Percentiles rank a stretch among this genome's conserved stretches.
phyloP scores from a whole-genome alignment of 768 basidiomycete species.

The Mycena epipterygia region DNA sequence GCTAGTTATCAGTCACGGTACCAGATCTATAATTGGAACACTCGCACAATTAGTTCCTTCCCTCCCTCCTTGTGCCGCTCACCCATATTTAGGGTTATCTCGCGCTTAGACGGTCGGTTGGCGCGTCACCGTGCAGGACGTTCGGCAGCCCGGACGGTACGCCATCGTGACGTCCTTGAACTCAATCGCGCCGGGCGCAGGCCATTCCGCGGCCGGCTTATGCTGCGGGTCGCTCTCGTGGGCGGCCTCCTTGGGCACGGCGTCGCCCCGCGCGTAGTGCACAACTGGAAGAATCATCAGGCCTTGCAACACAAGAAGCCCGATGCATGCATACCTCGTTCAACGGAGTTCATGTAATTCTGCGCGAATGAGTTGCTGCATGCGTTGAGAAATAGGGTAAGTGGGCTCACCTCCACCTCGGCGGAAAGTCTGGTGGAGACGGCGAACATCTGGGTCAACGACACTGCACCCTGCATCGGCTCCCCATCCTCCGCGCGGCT shows the following conservation, averaged over 20 bases:
- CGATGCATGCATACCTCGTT: conserved; percentile 56
- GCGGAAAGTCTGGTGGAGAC: conserved; percentile 70
- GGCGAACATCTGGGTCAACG: conserved; percentile 65
- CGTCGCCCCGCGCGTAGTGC: conserved; percentile 64
- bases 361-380: conserved; percentile 38
- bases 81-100: too few species aligned
- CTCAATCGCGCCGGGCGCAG: conserved; percentile 67
- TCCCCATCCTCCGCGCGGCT: neutral
- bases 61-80: too few species aligned
- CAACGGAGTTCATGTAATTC: conserved; percentile 79
- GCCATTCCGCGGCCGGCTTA: conserved; percentile 75
- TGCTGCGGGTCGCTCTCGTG: conserved; percentile 65
- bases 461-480: conserved; percentile 46
- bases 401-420: conserved; percentile 74
- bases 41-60: too few species aligned
- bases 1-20: too few species aligned
- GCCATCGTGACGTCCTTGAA: conserved; percentile 72
- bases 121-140: conserved; percentile 78
- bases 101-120: too few species aligned
- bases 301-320: neutral
- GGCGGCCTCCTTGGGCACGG: conserved; percentile 70
- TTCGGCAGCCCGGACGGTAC: conserved; percentile 78
- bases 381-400: too few species aligned
- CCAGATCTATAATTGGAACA: too few species aligned
- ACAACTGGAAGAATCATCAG: conserved; percentile 53